Evolutionary conservation across 2,329 filamentous ascomycete species (phyloP).

Genomic region (Furcasterigmium furcatum): DNA sequence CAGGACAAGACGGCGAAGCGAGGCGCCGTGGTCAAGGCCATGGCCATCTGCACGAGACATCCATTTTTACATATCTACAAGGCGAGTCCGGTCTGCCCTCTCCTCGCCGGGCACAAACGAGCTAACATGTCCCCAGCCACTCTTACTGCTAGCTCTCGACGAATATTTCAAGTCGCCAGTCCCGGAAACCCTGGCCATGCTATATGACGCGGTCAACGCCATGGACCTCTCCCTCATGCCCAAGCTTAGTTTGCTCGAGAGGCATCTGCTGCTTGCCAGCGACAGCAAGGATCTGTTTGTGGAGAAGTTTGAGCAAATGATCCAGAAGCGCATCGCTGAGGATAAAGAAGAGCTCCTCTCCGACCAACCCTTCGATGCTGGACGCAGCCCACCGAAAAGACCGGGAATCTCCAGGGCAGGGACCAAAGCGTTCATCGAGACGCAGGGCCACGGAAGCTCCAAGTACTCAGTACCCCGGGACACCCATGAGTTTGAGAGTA

Average conservation of each 20-base stretch:
- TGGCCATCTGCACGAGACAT: conserved; percentile 98
- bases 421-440: conserved; percentile 58
- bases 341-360: conserved; percentile 45
- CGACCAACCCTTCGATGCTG: conserved; percentile 42
- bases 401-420: conserved; percentile 56
- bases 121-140: conserved; percentile 53
- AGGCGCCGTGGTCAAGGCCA: conserved; percentile 93
- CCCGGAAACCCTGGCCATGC: conserved; percentile 78
- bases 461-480: conserved; percentile 81
- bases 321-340: conserved; percentile 74
- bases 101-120: not conserved
- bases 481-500: conserved; percentile 96
- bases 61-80: conserved; percentile 99
- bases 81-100: conserved; percentile 47
- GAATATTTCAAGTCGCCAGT: conserved; percentile 95
- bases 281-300: conserved; percentile 96
- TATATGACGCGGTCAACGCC: conserved; percentile 90
- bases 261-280: conserved; percentile 81
- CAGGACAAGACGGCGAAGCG: conserved; percentile 90
- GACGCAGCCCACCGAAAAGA: conserved; percentile 41
- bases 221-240: conserved; percentile 98
- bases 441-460: conserved; percentile 46
- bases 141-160: conserved; percentile 85
- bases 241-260: conserved; percentile 76
- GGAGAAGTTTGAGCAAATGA: conserved; percentile 96